Evolutionary conservation across 768 basidiomycete genomes (phyloP).

Genomic region (Amanita fuliginea): DNA sequence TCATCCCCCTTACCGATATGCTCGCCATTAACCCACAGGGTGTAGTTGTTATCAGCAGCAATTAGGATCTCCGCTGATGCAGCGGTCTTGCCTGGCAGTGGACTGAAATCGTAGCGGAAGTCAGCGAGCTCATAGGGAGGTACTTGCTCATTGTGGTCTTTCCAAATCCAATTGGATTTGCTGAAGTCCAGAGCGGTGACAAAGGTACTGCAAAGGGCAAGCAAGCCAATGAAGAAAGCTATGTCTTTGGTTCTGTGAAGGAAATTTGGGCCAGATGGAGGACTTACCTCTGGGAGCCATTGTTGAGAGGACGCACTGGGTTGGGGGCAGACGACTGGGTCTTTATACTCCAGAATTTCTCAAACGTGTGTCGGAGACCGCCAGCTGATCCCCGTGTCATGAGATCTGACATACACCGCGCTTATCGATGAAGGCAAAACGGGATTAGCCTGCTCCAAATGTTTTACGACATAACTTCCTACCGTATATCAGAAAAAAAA

Average conservation of each 20-base stretch:
- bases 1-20: conserved; percentile 14
- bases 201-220: neutral
- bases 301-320: neutral
- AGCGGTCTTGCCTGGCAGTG: conserved; percentile 15
- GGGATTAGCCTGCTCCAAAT: too few relatives aligned
- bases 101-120: neutral
- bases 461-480: too few relatives aligned
- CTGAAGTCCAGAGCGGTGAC: neutral
- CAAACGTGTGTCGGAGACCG: neutral
- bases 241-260: neutral
- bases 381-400: neutral
- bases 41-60: conserved; percentile 19
- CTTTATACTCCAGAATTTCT: neutral
- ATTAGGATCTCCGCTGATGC: conserved; percentile 21
- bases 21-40: conserved; percentile 21
- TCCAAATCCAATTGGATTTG: conserved; percentile 22
- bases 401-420: too few relatives aligned
- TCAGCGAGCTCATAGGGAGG: conserved; percentile 13
- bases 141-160: conserved; percentile 7
- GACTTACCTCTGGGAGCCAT: conserved; percentile 2
- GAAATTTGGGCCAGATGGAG: neutral
- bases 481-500: too few relatives aligned
- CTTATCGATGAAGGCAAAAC: too few relatives aligned
- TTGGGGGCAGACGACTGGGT: neutral
- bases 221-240: neutral